Evolutionary conservation across 371 early-diverging fungal genomes (phyloP), one percentile per base, ranked within the genome.

Genomic region (Mucor irregularis): DNA sequence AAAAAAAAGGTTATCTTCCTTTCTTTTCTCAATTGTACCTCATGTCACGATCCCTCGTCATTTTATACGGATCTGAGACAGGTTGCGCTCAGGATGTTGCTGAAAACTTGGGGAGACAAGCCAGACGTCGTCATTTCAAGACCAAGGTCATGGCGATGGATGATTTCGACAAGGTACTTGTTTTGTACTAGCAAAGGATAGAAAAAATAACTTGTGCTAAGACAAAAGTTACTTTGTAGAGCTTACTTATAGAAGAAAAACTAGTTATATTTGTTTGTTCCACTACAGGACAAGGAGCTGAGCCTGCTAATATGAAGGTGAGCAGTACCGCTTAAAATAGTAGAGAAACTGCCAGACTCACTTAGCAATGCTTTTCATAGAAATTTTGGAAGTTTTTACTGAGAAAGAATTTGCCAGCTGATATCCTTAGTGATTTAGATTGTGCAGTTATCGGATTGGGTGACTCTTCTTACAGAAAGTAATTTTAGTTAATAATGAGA

Each of bases 401-500:
- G 44, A 83, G 93, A 35, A 93, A 92, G 64, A 79, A 83, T 21
- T 64, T 90, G 14, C 89, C 95, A 0, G 53, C 34, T 13, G 84
- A 90, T 54, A 75, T 88, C 2, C 73, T 96, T 22, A 56, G 68
- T n/a, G 69, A 78, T 21, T 48, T 92, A 66, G 59, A 82, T 34
- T 93, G 83, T 64, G 90, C 90, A 5, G 96, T 98, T 16, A 90
- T 97, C 75, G 98, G 97, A 0, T 80, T 95, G 29, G 98, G 98
- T 16, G 98, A 98, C 69, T 93, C 94, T 7, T 92, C 94, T n/a
- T 98, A 96, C 64, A 64, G 74, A 62, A 88, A 86, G 88, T 91
- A 79, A 48, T 61, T 9, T 24, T n/a, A 35, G 4, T 35, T 35
- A 4, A 13, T 35, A 2, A 17, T 38, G 3, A 38, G 19, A 38